Percentiles rank a stretch among this genome's conserved stretches.
These are phyloP conservation scores for Anthracocystis setariae DNA, from an alignment of 1,284 basidiomycete species.

Conservation along the genomic window DNA sequence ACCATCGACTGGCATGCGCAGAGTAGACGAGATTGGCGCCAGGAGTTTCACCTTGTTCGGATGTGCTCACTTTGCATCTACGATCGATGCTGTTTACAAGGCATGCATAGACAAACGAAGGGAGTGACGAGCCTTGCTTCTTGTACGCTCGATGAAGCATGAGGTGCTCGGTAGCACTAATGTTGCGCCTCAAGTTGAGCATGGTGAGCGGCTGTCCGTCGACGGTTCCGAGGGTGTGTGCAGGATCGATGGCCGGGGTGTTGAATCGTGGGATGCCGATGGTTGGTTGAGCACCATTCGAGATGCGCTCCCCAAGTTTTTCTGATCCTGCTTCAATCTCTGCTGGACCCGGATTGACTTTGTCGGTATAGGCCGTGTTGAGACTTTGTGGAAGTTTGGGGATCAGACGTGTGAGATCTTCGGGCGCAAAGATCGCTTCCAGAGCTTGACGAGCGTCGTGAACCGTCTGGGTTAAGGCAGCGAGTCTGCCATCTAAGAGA, in stretches of 20 bases:
- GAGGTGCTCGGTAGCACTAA: slow-evolving; percentile 10
- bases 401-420: slow-evolving; percentile 12
- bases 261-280: slow-evolving; percentile 27
- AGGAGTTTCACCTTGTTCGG: slow-evolving; percentile 4
- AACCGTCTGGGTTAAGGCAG: background rate
- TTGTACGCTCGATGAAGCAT: slow-evolving; percentile 18
- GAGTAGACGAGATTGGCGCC: slow-evolving; percentile 31
- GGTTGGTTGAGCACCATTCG: slow-evolving; percentile 16
- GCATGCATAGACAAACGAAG: slow-evolving; percentile 31
- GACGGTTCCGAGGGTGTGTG: slow-evolving; percentile 8
- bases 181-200: slow-evolving; percentile 19
- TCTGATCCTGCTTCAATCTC: slow-evolving; percentile 21
- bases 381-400: slow-evolving; percentile 32
- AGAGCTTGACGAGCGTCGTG: slow-evolving; percentile 13
- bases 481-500: slow-evolving; percentile 7
- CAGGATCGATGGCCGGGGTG: slow-evolving; percentile 2
- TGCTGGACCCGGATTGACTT: slow-evolving; percentile 2
- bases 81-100: slow-evolving; percentile 39
- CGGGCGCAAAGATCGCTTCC: slow-evolving; percentile 18
- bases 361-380: slow-evolving; percentile 24
- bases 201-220: slow-evolving; percentile 20
- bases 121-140: slow-evolving; percentile 15
- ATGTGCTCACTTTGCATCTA: slow-evolving; percentile 11
- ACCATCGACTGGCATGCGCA: slow-evolving; percentile 30
- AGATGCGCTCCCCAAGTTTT: slow-evolving; percentile 17